phyloP scores from a whole-genome alignment of 2,329 filamentous ascomycete genomes.

The Ustilaginoidea virens region DNA sequence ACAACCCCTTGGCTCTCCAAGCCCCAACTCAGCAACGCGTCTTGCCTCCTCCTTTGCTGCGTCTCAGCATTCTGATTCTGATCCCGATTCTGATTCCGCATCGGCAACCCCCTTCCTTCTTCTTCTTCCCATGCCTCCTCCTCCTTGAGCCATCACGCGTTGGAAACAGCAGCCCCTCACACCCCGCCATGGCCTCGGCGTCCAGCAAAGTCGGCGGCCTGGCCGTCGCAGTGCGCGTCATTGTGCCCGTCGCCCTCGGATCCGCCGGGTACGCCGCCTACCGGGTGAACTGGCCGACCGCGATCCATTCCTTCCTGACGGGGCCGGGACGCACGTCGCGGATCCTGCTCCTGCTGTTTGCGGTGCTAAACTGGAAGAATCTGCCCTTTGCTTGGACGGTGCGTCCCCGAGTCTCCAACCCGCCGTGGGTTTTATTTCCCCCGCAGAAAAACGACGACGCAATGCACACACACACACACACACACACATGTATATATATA shows the following conservation, averaged over 20 bases:
- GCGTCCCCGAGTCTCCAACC: neutral
- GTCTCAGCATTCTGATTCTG: too few species aligned
- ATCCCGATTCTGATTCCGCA: too few species aligned
- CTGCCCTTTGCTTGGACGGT: conserved; percentile 58
- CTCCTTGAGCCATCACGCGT: too few species aligned
- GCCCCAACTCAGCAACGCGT: too few species aligned
- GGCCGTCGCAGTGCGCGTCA: conserved; percentile 19
- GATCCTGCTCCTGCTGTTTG: conserved; percentile 37
- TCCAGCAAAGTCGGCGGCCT: conserved; percentile 17
- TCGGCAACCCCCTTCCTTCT: too few species aligned
- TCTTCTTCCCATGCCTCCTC: too few species aligned
- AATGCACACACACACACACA: too few species aligned
- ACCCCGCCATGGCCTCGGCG: conserved; percentile 15
- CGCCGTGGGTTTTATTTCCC: conserved; percentile 31
- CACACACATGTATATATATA: too few species aligned
- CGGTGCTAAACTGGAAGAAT: conserved; percentile 55
- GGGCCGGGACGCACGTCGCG: conserved; percentile 38
- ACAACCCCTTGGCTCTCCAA: too few species aligned
- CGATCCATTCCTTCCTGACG: conserved; percentile 30
- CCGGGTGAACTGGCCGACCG: conserved; percentile 24
- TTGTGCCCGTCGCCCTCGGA: conserved; percentile 26
- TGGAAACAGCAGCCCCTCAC: too few species aligned
- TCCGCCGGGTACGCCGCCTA: conserved; percentile 31
- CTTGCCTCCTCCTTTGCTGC: too few species aligned
- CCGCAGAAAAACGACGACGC: neutral